Evolutionary conservation across 208 protist species (phyloP).

Genomic region (Balamuthia mandrillaris): DNA sequence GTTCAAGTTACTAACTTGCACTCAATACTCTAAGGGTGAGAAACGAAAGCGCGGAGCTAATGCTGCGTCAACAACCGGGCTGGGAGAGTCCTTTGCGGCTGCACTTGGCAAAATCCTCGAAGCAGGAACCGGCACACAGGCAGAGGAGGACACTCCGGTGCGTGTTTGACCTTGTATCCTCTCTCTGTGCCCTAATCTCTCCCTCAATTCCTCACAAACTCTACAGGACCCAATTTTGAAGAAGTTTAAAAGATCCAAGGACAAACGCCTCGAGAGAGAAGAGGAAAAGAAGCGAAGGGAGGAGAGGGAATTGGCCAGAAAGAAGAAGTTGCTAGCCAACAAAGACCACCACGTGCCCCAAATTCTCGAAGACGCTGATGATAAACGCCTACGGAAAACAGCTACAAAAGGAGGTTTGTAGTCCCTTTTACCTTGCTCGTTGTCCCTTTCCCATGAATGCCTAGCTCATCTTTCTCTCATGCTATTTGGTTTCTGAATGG

Average conservation of each 20-base stretch:
- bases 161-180: neutral
- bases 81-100: neutral
- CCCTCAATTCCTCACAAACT: neutral
- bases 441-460: neutral
- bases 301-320: neutral
- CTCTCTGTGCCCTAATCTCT: neutral
- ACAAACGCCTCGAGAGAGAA: neutral
- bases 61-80: neutral
- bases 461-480: neutral
- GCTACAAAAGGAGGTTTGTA: slow-evolving; percentile 1
- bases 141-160: neutral
- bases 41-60: neutral
- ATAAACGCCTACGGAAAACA: neutral
- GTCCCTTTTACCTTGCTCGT: neutral
- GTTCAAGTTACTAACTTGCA: no score
- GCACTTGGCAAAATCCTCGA: neutral
- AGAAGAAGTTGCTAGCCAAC: slow-evolving; percentile 8
- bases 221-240: neutral
- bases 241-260: neutral
- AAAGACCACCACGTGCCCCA: neutral
- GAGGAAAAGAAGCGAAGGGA: neutral
- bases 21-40: no score
- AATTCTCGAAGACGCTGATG: neutral
- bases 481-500: neutral
- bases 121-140: neutral